Base-by-base conservation (phyloP, 2,329 filamentous ascomycete species). In the Coleophoma eucalyptorum region DNA sequence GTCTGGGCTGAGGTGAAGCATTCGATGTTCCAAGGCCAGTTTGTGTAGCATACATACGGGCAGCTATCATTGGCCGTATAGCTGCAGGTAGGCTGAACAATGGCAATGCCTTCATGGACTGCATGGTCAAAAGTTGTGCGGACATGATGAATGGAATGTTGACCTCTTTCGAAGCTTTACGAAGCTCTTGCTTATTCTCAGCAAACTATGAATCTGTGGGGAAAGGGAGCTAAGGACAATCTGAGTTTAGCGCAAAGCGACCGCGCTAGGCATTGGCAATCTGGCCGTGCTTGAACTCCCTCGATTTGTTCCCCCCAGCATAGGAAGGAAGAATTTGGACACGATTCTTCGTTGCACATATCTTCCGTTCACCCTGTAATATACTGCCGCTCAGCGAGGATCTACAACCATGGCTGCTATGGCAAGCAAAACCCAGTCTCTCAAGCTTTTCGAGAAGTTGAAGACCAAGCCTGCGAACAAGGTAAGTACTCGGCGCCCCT, bases 391-490 rank as follows among this genome's bases (percentile, higher is more conserved):
- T 12, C 42, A 8, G 20, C 42, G 42, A 44, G 20, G n/a, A 32
- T 52, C 35, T 38, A 50, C 50, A 73, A 82, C 69, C 51, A 86
- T 86, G 82, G 80, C 76, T 69, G 58, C 56, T 31, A 76, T 87
- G 62, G 94, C 94, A 67, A 87, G 89, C 48, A 99, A 97, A 79
- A 84, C 90, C 69, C 85, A 97, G 78, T 97, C 93, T 73, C 89
- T 93, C 70, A 93, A 92, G 75, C 90, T 99, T 72, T 99, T 99
- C 74, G 89, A 96, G 77, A 97, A 97, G 77, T 77, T 97, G 69
- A 97, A 96, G 80, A 81, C 85, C 52, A 96, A 97, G 78, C 83
- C 86, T 54, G 90, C 92, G 55, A 99, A 99, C 78, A 96, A 95
- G 82, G 92, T 94, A 73, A 65, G 58, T 52, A 55, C 38, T 33